Evolutionary conservation across 768 basidiomycete species (phyloP).

Genomic region (Termitomyces sp.): DNA sequence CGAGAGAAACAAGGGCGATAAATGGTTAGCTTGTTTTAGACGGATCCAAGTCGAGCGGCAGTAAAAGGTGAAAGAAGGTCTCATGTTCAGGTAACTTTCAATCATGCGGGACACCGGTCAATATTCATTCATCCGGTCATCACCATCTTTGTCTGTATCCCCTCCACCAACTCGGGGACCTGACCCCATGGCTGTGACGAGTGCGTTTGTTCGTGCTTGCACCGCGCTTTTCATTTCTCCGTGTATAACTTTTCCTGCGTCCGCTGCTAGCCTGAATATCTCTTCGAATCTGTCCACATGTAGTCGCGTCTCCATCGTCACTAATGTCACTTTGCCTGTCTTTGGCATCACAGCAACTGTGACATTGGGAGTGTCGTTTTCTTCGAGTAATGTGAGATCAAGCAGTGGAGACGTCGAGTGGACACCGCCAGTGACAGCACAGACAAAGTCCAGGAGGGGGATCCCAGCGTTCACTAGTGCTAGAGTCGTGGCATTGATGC

Average conservation of each 20-base stretch:
- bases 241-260: constrained; percentile 74
- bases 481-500: constrained; percentile 92
- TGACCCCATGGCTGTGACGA: constrained; percentile 59
- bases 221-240: constrained; percentile 79
- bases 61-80: constrained; percentile 12
- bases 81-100: constrained; percentile 3
- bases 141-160: constrained; percentile 25
- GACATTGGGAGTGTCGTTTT: constrained; percentile 82
- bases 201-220: constrained; percentile 48
- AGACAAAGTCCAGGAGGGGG: constrained; percentile 86
- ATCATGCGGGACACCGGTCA: too few species aligned
- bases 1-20: constrained; percentile 82
- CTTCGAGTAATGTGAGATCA: constrained; percentile 86
- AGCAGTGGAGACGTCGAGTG: constrained; percentile 77
- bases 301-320: constrained; percentile 91
- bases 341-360: constrained; percentile 89
- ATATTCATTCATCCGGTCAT: constrained; percentile 34
- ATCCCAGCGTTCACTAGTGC: constrained; percentile 89
- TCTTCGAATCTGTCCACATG: constrained; percentile 92
- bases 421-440: constrained; percentile 84
- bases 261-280: constrained; percentile 71
- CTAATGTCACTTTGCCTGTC: constrained; percentile 78
- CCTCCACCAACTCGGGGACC: constrained; percentile 28
- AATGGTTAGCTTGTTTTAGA: constrained; percentile 89
- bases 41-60: constrained; percentile 40